Conservation (phyloP, 1,139 yeast genomes). For the Scheffersomyces cryptocercus region DNA sequence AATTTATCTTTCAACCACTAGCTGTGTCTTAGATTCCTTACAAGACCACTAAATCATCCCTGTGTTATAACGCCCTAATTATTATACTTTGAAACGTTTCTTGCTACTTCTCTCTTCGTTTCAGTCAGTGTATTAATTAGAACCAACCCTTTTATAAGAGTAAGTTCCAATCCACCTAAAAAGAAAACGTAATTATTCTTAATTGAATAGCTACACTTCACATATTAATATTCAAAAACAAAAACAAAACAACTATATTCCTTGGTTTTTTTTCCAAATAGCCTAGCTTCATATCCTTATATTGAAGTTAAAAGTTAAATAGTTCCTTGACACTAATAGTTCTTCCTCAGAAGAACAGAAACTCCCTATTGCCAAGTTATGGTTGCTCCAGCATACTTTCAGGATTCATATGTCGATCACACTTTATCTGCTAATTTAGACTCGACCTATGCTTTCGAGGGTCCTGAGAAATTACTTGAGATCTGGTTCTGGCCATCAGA, state of each 20-base stretch:
- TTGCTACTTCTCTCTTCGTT: conserved; percentile 54
- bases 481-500: conserved; percentile 72
- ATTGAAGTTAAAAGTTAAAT: too few species aligned
- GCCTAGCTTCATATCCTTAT: background rate
- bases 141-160: conserved; percentile 28
- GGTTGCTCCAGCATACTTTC: conserved; percentile 48
- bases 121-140: conserved; percentile 24
- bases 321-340: too few species aligned
- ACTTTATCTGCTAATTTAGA: conserved; percentile 78
- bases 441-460: conserved; percentile 91
- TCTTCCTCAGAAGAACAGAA: too few species aligned
- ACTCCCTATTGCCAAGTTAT: conserved; percentile 14
- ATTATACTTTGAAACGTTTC: conserved; percentile 44
- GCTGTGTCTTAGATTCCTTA: conserved; percentile 3
- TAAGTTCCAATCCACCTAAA: conserved; percentile 45
- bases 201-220: conserved; percentile 1
- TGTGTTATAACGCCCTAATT: conserved; percentile 9
- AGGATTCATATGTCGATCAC: conserved; percentile 67
- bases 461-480: conserved; percentile 92
- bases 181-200: conserved; percentile 14
- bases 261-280: conserved; percentile 1
- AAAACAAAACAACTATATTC: conserved; percentile 4
- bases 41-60: background rate
- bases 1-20: conserved; percentile 2
- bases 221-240: conserved; percentile 7